Percentiles rank a stretch among this genome's conserved stretches.
Evolutionary conservation across 805 yeast genomes (phyloP).

Genomic region (Starmerella asiatica): DNA sequence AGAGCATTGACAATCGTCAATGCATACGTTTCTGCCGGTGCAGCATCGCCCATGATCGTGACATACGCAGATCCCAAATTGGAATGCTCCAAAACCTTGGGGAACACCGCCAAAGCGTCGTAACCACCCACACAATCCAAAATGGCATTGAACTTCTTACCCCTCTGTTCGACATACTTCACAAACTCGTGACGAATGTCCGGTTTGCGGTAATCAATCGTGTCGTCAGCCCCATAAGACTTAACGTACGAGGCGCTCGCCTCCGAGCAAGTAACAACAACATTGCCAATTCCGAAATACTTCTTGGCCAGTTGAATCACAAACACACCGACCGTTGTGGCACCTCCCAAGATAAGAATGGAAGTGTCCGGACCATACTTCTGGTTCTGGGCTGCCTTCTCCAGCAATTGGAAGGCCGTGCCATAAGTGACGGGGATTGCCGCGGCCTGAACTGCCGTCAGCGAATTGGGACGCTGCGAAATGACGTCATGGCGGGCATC

Average conservation of each 20-base stretch:
- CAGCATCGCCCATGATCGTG: slow-evolving; percentile 44
- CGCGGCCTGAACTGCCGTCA: slow-evolving; percentile 45
- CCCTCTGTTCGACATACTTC: slow-evolving; percentile 3
- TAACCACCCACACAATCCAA: slow-evolving; percentile 53
- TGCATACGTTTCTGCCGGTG: slow-evolving; percentile 11
- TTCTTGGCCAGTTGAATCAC: slow-evolving; percentile 45
- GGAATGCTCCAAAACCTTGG: slow-evolving; percentile 35
- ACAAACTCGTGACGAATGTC: slow-evolving; percentile 7
- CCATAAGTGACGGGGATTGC: slow-evolving; percentile 51
- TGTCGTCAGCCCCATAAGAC: slow-evolving; percentile 42
- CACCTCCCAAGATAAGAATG: slow-evolving; percentile 59
- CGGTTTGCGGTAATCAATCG: slow-evolving; percentile 24
- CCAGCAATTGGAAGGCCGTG: slow-evolving; percentile 41
- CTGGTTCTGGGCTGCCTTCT: slow-evolving; percentile 19
- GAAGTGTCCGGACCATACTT: slow-evolving; percentile 31
- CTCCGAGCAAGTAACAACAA: slow-evolving; percentile 44
- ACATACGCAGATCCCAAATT: slow-evolving; percentile 37
- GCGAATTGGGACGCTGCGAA: slow-evolving; percentile 32
- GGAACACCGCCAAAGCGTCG: slow-evolving; percentile 36
- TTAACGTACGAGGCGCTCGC: slow-evolving; percentile 35
- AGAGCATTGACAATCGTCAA: slow-evolving; percentile 5
- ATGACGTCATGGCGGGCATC: slow-evolving; percentile 31
- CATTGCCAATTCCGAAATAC: slow-evolving; percentile 34
- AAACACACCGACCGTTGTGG: slow-evolving; percentile 55
- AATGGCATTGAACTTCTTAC: slow-evolving; percentile 39